phyloP scores from a whole-genome alignment of 2,329 filamentous ascomycete genomes.

The Pseudocercospora cruenta region DNA sequence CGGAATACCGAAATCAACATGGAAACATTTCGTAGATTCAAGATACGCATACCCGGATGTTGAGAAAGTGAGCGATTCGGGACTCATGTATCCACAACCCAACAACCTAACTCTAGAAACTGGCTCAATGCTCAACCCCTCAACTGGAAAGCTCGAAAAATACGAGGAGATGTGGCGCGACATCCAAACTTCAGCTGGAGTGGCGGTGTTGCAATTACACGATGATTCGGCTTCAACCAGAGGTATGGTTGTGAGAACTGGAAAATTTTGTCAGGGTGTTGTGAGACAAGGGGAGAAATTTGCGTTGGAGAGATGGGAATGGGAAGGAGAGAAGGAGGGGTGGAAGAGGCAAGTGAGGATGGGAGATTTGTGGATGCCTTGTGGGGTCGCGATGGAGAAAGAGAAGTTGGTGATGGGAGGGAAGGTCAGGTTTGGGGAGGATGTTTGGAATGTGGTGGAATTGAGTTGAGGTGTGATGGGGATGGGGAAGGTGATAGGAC shows the following conservation, averaged over 20 bases:
- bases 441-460: constrained; percentile 47
- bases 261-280: constrained; percentile 61
- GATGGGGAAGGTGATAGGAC: background rate
- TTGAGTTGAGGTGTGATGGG: constrained; percentile 9
- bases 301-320: constrained; percentile 61
- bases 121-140: constrained; percentile 64
- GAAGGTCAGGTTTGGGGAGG: constrained; percentile 38
- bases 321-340: constrained; percentile 27
- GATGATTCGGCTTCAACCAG: constrained; percentile 39
- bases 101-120: constrained; percentile 56
- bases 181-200: constrained; percentile 32
- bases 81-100: constrained; percentile 56
- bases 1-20: constrained; percentile 44
- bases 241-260: constrained; percentile 60
- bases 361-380: constrained; percentile 47
- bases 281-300: constrained; percentile 50
- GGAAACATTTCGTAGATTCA: constrained; percentile 65
- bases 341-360: constrained; percentile 46
- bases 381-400: constrained; percentile 40
- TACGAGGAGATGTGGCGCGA: constrained; percentile 58
- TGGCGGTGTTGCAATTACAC: constrained; percentile 26
- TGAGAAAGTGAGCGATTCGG: constrained; percentile 58
- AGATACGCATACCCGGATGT: constrained; percentile 46
- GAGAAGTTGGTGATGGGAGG: constrained; percentile 38
- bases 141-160: constrained; percentile 51